Conservation (phyloP, 805 yeast species). For the Starmerella etchellsii region DNA sequence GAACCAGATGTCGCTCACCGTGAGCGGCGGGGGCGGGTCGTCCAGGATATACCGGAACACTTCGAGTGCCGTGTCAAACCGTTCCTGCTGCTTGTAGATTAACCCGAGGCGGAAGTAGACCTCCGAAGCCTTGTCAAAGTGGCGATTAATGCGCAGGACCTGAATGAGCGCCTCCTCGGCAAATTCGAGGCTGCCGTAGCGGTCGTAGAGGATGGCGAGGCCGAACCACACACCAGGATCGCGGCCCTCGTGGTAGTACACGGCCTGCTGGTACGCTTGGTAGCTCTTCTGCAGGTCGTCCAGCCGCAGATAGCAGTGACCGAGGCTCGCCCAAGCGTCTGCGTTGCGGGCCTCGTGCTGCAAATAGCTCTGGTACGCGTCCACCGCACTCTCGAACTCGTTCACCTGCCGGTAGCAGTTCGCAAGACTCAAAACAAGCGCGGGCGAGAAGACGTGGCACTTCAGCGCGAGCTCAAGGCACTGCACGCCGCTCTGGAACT, state of each 20-base stretch:
- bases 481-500: constrained; percentile 74
- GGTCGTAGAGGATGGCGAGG: constrained; percentile 87
- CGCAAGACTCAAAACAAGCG: constrained; percentile 74
- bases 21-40: constrained; percentile 89
- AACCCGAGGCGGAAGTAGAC: constrained; percentile 93
- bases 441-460: constrained; percentile 74
- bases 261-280: constrained; percentile 91
- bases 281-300: constrained; percentile 94
- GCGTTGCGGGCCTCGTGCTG: constrained; percentile 76
- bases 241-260: constrained; percentile 82
- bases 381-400: constrained; percentile 88
- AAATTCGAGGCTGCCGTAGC: constrained; percentile 90
- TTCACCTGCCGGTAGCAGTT: constrained; percentile 80
- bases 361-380: constrained; percentile 77
- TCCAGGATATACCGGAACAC: constrained; percentile 85
- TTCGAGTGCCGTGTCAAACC: constrained; percentile 74
- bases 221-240: constrained; percentile 99
- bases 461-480: constrained; percentile 81
- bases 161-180: constrained; percentile 98
- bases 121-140: constrained; percentile 91
- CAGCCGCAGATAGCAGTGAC: constrained; percentile 93
- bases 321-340: constrained; percentile 88
- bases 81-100: constrained; percentile 88
- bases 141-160: constrained; percentile 88
- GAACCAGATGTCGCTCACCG: constrained; percentile 97